These are phyloP conservation scores for Chenopodium album DNA, from an alignment of 148 eudicot genomes.

Conservation along the genomic window DNA sequence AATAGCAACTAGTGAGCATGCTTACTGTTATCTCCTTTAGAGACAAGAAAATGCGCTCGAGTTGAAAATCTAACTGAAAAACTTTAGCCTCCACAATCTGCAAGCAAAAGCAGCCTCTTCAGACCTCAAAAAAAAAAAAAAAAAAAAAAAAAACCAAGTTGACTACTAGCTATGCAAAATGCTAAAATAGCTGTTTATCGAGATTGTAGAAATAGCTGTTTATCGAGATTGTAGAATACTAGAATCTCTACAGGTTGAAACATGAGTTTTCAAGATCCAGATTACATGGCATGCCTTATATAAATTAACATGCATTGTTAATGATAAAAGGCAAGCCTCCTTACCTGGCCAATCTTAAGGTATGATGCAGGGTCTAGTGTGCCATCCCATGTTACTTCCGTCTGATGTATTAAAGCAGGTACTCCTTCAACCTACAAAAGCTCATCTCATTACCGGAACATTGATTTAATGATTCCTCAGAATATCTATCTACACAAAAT, in stretches of 20 bases:
- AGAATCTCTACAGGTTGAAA: neutral
- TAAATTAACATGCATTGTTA: neutral
- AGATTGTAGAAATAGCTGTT: neutral
- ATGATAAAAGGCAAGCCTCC: slow-evolving; percentile 5
- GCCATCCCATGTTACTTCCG: slow-evolving; percentile 95
- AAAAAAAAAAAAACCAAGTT: neutral
- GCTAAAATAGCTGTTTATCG: neutral
- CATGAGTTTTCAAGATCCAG: neutral
- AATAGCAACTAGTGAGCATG: slow-evolving; percentile 9
- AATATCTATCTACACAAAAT: neutral
- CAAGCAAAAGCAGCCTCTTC: slow-evolving; percentile 21
- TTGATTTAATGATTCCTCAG: neutral
- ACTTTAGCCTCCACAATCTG: slow-evolving; percentile 94
- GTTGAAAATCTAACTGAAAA: slow-evolving; percentile 76
- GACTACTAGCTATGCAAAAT: neutral
- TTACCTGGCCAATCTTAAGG: slow-evolving; percentile 88
- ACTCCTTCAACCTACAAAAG: slow-evolving; percentile 86
- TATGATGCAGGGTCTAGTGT: slow-evolving; percentile 71
- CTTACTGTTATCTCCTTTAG: slow-evolving; percentile 79
- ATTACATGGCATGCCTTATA: neutral
- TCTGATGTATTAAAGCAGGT: slow-evolving; percentile 83
- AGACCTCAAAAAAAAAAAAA: neutral
- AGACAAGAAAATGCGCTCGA: slow-evolving; percentile 83
- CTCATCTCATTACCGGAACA: slow-evolving; percentile 7
- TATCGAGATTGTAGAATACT: neutral